Base-by-base conservation (phyloP, 768 basidiomycete species). In the Multifurca ochricompacta region DNA sequence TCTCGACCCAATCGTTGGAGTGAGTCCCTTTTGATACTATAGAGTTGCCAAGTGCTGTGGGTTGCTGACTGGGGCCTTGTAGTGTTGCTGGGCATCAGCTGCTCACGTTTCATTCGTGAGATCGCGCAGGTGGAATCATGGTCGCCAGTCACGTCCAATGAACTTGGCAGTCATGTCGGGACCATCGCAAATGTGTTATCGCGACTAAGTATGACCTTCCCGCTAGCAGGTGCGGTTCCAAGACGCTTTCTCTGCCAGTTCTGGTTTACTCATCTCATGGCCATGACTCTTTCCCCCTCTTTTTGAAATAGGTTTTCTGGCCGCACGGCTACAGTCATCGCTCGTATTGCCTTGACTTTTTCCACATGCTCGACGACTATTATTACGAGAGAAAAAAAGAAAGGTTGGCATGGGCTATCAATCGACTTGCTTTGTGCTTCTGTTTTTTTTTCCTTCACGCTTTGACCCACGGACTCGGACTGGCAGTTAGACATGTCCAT, bases 1-100 rank as follows among this genome's bases (percentile, higher is more conserved):
- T 67, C 74, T 88, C n/a, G 87, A 90, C 69, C 87, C 87, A 23
- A 79, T 88, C 59, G 74, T 88, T 58, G 85, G 82, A 48, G 86
- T 88, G 71, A 59, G 84, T 69, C 45, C 35, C 35, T 41, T 40
- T 13, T n/a, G n/a, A n/a, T n/a, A n/a, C n/a, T n/a, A n/a, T n/a
- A n/a, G 36, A 51, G 36, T 51, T 28, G 18, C 52, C 35, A 14
- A 2, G 8, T 32, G 6, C 13, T 3, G 18, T 54, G 8, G 41
- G 37, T 34, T 58, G 30, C 41, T 49, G 11, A 62, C 36, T 40
- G 25, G 35, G 19, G 53, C 27, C 32, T 47, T 60, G 30, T 59
- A 86, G 86, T 77, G 81, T 8, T 87, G 85, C 60, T 87, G 87
- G 87, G 81, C 81, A 14, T 74, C 73, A 49, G 81, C 77, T 34